Evolutionary conservation across 345 rosid genomes (phyloP), one percentile per base, ranked within the genome.

Genomic region (Luvunga scandens): DNA sequence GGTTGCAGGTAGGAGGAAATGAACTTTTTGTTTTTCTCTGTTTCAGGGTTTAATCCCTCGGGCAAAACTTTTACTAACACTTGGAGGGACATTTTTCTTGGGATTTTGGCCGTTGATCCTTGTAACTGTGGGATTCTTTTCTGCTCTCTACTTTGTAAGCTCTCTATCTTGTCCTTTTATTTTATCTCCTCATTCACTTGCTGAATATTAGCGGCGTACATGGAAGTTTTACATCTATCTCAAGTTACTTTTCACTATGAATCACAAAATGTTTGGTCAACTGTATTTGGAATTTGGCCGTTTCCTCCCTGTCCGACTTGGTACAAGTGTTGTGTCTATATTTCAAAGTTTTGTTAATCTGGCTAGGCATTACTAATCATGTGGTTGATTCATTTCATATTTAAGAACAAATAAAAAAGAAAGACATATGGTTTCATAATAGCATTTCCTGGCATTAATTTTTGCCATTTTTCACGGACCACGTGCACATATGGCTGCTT

Each of bases 31-130:
- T 31, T 18, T 75, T 56, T 39, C 45, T 76, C 76, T 84, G 79
- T 88, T 89, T 70, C 89, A 96, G 99, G 99, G 98, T 21, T 87
- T 96, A 79, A 80, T 96, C 79, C 99, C 98, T 5, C 93, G 97
- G 75, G 98, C 91, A 77, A 96, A 85, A 87, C 82, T 92, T 59
- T 85, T 96, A 85, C 85, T 94, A 66, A 85, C 94, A 55, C 59
- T 90, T 62, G 99, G 99, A 77, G 98, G 98, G 69, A 92, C 98
- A 25, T 96, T 92, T 91, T 96, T 94, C 89, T 77, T 94, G 81
- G 92, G 85, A 50, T 94, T 96, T 81, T 87, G 97, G 92, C 98
- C 98, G 0, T 73, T 94, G 91, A 90, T 92, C 39, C 83, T 96
- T 75, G 50, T 87, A 82, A 92, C 97, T 24, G 84, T 89, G 24